Base-by-base conservation (phyloP, 139 green algal genomes). In the Chlorella sp. region DNA sequence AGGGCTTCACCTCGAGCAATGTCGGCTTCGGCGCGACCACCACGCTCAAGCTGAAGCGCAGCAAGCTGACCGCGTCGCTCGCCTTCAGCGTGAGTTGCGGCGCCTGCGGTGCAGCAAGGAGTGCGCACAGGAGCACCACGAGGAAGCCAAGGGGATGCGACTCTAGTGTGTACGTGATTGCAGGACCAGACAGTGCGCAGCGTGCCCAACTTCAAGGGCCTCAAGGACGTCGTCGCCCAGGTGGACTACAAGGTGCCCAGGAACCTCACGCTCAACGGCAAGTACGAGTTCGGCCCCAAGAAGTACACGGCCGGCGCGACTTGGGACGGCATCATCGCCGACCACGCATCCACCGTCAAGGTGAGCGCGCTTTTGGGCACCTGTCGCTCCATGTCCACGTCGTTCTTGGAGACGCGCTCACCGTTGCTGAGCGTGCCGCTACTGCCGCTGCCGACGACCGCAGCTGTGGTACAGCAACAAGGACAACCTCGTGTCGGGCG, bases 261-360 rank as follows among this genome's bases (percentile, higher is more conserved):
- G 29, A 35, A 34, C 23, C 31, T 72, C 26, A 67, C 62, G 5
- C 59, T 74, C n/a, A 81, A 81, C 70, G 67, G 29, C 35, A 81
- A 81, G 76, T 81, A 77, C 62, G 76, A 81, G 31, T 50, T 76
- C 17, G 76, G 70, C 30, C 55, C 63, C 50, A 77, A 74, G 64
- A 77, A 77, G 70, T 81, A 77, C 51, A 35, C 63, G 35, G 50
- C 36, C 4, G 76, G 76, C 51, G 70, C 70, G 63, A 81, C 76
- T 31, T 70, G 50, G 64, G 66, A 76, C 31, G 65, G 65, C 35
- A 74, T 36, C 0, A 29, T 81, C 2, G 65, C 34, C 34, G 33
- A 50, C 42, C 77, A 76, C 70, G 30, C 64, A 10, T 69, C 29
- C 35, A 73, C 70, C 4, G 31, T 77, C 35, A 81, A 81, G 76